Base-by-base conservation (phyloP, 208 protist species). In the Novymonas esmeraldas region DNA sequence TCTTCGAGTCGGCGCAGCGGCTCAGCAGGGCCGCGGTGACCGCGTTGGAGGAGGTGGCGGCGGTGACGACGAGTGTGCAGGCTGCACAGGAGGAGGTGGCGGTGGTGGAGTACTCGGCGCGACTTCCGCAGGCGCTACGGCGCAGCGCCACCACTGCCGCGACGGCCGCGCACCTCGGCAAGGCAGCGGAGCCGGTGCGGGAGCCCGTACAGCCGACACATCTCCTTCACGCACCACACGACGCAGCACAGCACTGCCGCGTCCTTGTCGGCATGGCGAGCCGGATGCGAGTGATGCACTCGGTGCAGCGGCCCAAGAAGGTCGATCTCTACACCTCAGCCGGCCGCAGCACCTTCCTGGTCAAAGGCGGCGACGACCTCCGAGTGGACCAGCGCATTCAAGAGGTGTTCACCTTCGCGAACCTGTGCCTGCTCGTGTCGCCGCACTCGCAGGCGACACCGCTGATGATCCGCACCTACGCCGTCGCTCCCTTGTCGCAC, bases 331-430 rank as follows among this genome's bases (percentile, higher is more conserved):
- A 85, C 64, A 90, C 93, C 16, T 91, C 73, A 24, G 87, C 86
- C 59, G 78, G 71, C 31, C 82, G 86, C 31, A 79, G 94, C 63
- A 51, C 66, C 29, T 96, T 94, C 51, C 76, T 99, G 0, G 92
- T 97, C 39, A 99, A 99, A 74, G 96, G 94, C 50, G 95, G 95
- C 36, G 95, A 98, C 64, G 97, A 98, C 78, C 58, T 98, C 6
- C 84, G 97, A 6, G 73, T 93, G 20, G 97, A 98, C 73, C 93
- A 98, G 82, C 82, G 97, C 46, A 69, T 99, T 20, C 75, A 98
- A 76, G 87, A 97, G 63, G 34, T 98, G 5, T 98, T 98, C 62
- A 36, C 22, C 6, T 49, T 92, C 24, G 93, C 98, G 58, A 98
- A 98, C 78, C 41, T 70, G 31, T 78, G 92, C 22, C 75, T 70